Evolutionary conservation across 768 basidiomycete species (phyloP).

Genomic region (Termitomyces sp.): DNA sequence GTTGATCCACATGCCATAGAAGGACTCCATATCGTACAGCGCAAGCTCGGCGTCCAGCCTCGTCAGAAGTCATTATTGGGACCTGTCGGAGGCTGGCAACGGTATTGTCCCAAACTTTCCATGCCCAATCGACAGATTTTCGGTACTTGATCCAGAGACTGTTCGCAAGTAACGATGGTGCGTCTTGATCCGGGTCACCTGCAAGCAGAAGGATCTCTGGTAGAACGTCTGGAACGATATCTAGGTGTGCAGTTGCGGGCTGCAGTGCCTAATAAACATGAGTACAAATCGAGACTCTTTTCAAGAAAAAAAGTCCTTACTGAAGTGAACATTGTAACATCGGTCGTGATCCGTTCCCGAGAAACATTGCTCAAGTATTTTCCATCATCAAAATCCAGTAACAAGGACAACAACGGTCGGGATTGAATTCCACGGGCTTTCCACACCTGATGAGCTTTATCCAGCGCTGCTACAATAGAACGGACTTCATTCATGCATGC

Average conservation of each 20-base stretch:
- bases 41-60: slow-evolving; percentile 42
- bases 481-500: slow-evolving; percentile 64
- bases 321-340: slow-evolving; percentile 58
- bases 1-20: slow-evolving; percentile 70
- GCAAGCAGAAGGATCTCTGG: slow-evolving; percentile 71
- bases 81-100: slow-evolving; percentile 72
- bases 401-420: slow-evolving; percentile 56
- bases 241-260: slow-evolving; percentile 37
- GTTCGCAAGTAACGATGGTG: slow-evolving; percentile 69
- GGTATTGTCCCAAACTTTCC: slow-evolving; percentile 83
- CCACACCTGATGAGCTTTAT: slow-evolving; percentile 60
- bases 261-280: slow-evolving; percentile 40
- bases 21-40: slow-evolving; percentile 69
- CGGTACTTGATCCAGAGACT: slow-evolving; percentile 83
- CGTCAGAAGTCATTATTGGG: slow-evolving; percentile 50
- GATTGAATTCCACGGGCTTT: slow-evolving; percentile 64
- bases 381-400: slow-evolving; percentile 64
- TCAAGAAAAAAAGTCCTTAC: slow-evolving; percentile 33
- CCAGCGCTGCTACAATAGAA: slow-evolving; percentile 57
- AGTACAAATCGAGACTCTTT: background rate
- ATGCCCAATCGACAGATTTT: slow-evolving; percentile 69
- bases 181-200: slow-evolving; percentile 54
- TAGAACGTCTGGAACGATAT: slow-evolving; percentile 42
- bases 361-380: slow-evolving; percentile 51
- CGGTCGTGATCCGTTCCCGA: slow-evolving; percentile 57